These are phyloP conservation scores for Solanum ossicruentum DNA, from an alignment of 257 asterid genomes.

Conservation along the genomic window DNA sequence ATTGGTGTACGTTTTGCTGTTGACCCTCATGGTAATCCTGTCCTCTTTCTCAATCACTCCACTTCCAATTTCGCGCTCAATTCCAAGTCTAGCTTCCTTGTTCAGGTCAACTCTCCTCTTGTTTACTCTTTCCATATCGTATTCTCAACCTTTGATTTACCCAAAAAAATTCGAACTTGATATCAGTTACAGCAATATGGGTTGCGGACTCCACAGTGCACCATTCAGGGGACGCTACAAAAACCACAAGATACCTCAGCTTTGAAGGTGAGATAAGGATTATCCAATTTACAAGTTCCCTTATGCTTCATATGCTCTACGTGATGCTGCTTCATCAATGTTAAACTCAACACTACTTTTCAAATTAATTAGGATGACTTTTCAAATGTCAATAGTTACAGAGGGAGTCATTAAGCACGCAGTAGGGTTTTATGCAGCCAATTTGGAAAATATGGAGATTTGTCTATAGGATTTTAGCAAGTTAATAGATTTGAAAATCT, in stretches of 20 bases:
- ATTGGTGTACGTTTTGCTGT: conserved; percentile 71
- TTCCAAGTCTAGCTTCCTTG: conserved; percentile 59
- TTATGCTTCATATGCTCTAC: neutral
- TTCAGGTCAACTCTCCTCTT: conserved; percentile 35
- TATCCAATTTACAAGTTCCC: neutral
- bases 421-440: neutral
- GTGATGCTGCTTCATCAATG: neutral
- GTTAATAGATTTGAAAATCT: neutral
- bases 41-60: conserved; percentile 45
- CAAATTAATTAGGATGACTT: neutral
- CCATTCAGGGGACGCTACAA: conserved; percentile 54
- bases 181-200: conserved; percentile 66
- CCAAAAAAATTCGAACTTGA: neutral
- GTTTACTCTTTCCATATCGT: neutral
- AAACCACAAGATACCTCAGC: conserved; percentile 43
- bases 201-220: conserved; percentile 71
- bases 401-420: neutral
- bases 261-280: conserved; percentile 29
- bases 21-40: conserved; percentile 61
- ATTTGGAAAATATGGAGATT: neutral
- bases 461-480: neutral
- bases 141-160: neutral
- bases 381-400: neutral
- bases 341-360: neutral
- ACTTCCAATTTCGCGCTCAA: conserved; percentile 18